Base-by-base conservation (phyloP, 83 land plant genomes). In the Picea abies region DNA sequence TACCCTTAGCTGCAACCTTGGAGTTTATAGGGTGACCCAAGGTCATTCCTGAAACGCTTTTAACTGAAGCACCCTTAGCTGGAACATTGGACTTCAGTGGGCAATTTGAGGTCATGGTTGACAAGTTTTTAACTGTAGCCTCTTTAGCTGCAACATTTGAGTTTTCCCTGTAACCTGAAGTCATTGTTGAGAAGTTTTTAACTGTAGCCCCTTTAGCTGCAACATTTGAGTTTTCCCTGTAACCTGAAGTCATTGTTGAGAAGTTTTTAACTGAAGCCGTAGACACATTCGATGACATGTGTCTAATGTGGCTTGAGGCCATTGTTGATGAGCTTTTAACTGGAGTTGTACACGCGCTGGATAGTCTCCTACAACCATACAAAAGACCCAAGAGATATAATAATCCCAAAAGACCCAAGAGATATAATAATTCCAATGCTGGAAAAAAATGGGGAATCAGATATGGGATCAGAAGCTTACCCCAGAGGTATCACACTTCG, bases 331-430 rank as follows among this genome's bases (percentile, higher is more conserved):
- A n/a, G 22, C 52, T n/a, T 10, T 72, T 44, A 7, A 19, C 41
- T 4, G 6, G 35, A 35, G 29, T 3, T 32, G 72, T 23, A 69
- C 8, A 44, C 15, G 17, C 12, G 7, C 22, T 72, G n/a, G 76
- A 72, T 72, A n/a, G 5, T 49, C 76, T 72, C 76, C 76, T 72
- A 44, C 76, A 72, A 44, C 56, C 76, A 72, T 44, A 44, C 41
- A 41, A 49, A 4, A 72, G 10, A 72, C 20, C 22, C 37, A 8
- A 5, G 37, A 39, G 76, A 39, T 22, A 72, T 39, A 20, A 39
- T 2, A 71, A 29, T 29, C 0, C 29, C 41, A 41, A 49, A 4
- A 72, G 3, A 72, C 20, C 22, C 37, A 8, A 5, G 37, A 39
- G 76, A 39, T 22, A 72, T 39, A 20, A 29, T 29, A 29, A 12